Conservation (phyloP, 1,284 basidiomycete genomes). For the Naganishia sp. region DNA sequence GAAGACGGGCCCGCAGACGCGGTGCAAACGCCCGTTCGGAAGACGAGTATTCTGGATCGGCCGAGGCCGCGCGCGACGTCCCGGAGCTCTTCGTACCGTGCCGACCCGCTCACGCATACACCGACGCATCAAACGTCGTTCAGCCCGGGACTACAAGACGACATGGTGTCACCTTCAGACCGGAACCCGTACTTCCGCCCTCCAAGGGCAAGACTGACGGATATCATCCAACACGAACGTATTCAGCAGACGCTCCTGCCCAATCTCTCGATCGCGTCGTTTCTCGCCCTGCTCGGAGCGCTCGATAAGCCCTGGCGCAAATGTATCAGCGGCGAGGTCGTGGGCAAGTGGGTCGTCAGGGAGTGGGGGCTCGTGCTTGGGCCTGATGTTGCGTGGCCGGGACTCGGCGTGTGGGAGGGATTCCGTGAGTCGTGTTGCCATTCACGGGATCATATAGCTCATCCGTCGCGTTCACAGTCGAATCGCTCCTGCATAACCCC, state of each 20-base stretch:
- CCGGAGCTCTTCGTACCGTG: slow-evolving; percentile 4
- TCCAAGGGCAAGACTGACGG: not conserved
- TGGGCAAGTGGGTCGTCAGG: slow-evolving; percentile 50
- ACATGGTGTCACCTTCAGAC: not conserved
- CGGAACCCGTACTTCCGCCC: slow-evolving; percentile 24
- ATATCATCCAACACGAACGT: slow-evolving; percentile 29
- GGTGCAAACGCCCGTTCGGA: not conserved
- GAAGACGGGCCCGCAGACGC: slow-evolving; percentile 3
- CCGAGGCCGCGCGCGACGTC: slow-evolving; percentile 12
- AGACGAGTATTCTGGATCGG: slow-evolving; percentile 20
- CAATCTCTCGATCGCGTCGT: slow-evolving; percentile 47
- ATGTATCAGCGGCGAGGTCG: slow-evolving; percentile 48
- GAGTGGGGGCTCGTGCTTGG: slow-evolving; percentile 49
- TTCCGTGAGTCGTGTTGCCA: slow-evolving; percentile 45
- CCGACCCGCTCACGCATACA: slow-evolving; percentile 11
- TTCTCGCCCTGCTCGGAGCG: slow-evolving; percentile 47
- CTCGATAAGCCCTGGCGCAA: slow-evolving; percentile 42
- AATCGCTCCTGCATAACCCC: slow-evolving; percentile 51
- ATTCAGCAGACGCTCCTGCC: slow-evolving; percentile 40
- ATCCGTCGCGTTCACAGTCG: slow-evolving; percentile 39
- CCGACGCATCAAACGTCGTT: slow-evolving; percentile 15
- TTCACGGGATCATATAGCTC: not conserved
- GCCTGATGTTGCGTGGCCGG: slow-evolving; percentile 49
- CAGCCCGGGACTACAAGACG: slow-evolving; percentile 5
- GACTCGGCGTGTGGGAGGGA: slow-evolving; percentile 54